Percentiles rank a stretch among this genome's conserved stretches.
These are phyloP conservation scores for Pharnaceum exiguum DNA, from an alignment of 148 eudicot species.

Conservation along the genomic window DNA sequence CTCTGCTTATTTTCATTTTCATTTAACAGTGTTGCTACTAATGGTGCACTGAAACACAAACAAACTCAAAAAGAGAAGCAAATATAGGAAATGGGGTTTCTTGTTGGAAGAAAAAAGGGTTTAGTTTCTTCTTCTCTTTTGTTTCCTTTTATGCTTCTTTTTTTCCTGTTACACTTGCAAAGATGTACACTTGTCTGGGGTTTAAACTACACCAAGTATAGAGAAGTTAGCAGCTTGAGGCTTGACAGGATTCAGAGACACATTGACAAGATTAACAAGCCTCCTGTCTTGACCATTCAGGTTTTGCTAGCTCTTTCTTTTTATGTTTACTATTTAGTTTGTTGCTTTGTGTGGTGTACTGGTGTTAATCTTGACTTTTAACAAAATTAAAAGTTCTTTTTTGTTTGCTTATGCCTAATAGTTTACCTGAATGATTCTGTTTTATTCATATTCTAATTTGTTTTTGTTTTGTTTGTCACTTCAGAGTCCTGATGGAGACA, in stretches of 20 bases:
- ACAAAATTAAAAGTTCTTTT: not conserved
- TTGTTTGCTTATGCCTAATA: not conserved
- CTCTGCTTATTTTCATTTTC: not conserved
- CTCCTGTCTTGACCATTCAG: conserved; percentile 70
- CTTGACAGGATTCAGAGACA: conserved; percentile 77
- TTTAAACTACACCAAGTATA: conserved; percentile 58
- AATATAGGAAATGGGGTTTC: conserved; percentile 15
- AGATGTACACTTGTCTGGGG: conserved; percentile 25
- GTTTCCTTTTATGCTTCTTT: not conserved
- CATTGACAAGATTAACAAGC: conserved; percentile 67
- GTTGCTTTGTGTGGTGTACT: not conserved
- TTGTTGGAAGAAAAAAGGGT: conserved; percentile 7
- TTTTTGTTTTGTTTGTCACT: not conserved
- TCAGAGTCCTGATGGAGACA: conserved; percentile 99
- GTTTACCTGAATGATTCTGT: not conserved
- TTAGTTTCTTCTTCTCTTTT: not conserved
- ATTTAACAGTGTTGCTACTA: not conserved
- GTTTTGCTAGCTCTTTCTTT: conserved; percentile 22
- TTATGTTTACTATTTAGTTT: not conserved
- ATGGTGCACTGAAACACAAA: conserved; percentile 4
- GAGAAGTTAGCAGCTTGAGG: conserved; percentile 74
- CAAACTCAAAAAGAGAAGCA: not conserved
- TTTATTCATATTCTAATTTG: not conserved
- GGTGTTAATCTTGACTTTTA: not conserved
- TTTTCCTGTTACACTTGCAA: conserved; percentile 17